Percentiles rank a stretch among this genome's conserved stretches.
These are phyloP conservation scores for Asterella californica DNA, from an alignment of 225 moss, liverwort and hornwort species.

Conservation along the genomic window DNA sequence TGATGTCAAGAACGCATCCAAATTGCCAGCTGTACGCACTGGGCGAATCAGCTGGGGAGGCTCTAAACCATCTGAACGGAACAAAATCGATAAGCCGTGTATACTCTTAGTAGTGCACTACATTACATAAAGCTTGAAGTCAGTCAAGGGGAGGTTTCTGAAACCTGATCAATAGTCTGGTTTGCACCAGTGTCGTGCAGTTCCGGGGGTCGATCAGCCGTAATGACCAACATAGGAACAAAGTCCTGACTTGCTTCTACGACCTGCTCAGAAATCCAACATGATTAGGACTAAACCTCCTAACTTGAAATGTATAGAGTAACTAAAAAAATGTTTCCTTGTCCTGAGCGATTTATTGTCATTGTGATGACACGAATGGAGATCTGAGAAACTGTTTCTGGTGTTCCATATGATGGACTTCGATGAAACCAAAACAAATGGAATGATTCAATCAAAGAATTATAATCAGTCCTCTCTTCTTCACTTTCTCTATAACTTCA, in stretches of 20 bases:
- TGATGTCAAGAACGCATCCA: background rate
- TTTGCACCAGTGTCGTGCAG: conserved; percentile 72
- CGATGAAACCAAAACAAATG: too few species aligned
- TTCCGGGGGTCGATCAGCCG: conserved; percentile 93
- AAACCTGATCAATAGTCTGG: conserved; percentile 95
- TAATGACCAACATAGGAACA: conserved; percentile 82
- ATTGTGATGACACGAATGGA: too few species aligned
- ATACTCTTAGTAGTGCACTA: background rate
- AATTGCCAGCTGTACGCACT: background rate
- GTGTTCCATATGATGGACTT: too few species aligned
- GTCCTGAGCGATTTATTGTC: too few species aligned
- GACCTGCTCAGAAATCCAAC: conserved; percentile 48
- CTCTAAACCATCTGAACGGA: background rate
- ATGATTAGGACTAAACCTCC: background rate
- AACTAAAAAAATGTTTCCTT: too few species aligned
- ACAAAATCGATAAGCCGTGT: background rate
- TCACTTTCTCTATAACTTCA: too few species aligned
- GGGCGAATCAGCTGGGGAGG: background rate
- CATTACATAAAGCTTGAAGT: background rate
- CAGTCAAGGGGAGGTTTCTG: background rate
- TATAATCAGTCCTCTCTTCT: too few species aligned
- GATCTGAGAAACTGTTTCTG: too few species aligned
- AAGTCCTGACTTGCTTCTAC: conserved; percentile 96
- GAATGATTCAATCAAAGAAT: too few species aligned
- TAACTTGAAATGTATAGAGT: background rate